A percentile compares a stretch with the other conserved stretches of the same genome.
These are phyloP conservation scores for Triticum urartu DNA, from an alignment of 176 grass and related monocot genomes.

Conservation along the genomic window DNA sequence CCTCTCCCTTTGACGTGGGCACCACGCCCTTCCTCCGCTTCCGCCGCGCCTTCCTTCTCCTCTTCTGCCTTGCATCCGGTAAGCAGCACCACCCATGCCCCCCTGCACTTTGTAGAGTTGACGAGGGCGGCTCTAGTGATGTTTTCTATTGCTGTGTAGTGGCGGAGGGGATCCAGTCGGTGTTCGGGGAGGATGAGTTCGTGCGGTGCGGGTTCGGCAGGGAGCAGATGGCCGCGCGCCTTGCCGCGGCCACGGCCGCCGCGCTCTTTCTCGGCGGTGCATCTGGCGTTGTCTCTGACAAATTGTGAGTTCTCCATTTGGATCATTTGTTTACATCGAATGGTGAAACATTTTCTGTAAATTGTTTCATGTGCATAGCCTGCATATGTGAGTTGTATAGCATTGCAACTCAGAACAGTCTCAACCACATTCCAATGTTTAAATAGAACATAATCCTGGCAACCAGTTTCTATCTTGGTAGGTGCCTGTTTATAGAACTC, in stretches of 20 bases:
- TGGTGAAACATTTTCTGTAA: not conserved
- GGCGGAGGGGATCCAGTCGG: conserved; percentile 61
- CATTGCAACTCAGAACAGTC: not conserved
- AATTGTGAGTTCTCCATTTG: conserved; percentile 41
- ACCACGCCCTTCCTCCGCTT: conserved; percentile 55
- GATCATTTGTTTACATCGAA: not conserved
- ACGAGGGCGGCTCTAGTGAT: not conserved
- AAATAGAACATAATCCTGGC: not conserved
- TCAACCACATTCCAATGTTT: conserved; percentile 1
- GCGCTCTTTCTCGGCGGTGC: conserved; percentile 58
- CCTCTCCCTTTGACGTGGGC: conserved; percentile 56
- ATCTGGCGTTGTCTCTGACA: conserved; percentile 71
- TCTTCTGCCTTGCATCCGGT: conserved; percentile 88
- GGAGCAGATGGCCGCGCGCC: conserved; percentile 63
- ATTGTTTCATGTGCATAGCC: not conserved
- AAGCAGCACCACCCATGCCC: not conserved
- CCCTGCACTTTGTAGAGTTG: not conserved
- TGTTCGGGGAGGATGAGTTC: conserved; percentile 82
- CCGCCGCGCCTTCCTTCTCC: conserved; percentile 65
- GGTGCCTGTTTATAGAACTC: not conserved
- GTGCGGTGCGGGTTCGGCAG: conserved; percentile 52
- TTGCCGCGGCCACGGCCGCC: conserved; percentile 32
- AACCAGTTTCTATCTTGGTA: not conserved
- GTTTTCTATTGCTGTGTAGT: conserved; percentile 42
- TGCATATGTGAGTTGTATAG: not conserved